These are phyloP conservation scores for Russula ochroleuca DNA, from an alignment of 768 basidiomycete species.

Conservation along the genomic window DNA sequence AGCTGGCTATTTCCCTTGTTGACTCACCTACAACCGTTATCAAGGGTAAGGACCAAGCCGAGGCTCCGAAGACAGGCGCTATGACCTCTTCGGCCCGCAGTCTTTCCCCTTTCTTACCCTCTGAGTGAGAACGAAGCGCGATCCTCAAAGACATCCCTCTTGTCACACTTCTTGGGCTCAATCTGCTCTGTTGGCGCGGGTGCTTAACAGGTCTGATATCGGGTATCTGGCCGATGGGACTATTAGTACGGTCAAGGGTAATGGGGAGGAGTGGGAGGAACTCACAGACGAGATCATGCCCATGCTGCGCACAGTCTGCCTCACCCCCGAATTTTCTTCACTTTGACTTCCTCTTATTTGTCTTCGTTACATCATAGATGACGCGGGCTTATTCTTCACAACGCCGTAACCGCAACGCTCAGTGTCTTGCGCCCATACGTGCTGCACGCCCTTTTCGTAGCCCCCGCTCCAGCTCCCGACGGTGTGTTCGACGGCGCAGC, in stretches of 20 bases:
- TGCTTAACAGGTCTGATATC: constrained; percentile 33
- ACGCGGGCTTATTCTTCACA: constrained; percentile 88
- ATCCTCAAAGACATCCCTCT: constrained; percentile 61
- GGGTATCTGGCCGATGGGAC: constrained; percentile 58
- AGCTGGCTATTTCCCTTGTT: too few species aligned
- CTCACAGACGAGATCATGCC: constrained; percentile 93
- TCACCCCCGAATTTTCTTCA: constrained; percentile 38
- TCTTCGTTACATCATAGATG: constrained; percentile 52
- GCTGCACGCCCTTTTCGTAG: constrained; percentile 73
- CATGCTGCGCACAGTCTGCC: constrained; percentile 83
- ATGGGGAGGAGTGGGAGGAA: constrained; percentile 93
- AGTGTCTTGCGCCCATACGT: constrained; percentile 71
- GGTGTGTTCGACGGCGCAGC: constrained; percentile 35
- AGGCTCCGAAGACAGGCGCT: too few species aligned
- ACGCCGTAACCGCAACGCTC: constrained; percentile 74
- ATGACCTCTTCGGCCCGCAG: too few species aligned
- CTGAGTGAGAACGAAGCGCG: too few species aligned
- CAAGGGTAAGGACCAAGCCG: too few species aligned
- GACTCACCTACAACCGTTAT: too few species aligned
- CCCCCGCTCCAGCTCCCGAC: constrained; percentile 54
- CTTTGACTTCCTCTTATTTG: constrained; percentile 8
- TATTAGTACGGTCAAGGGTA: constrained; percentile 78
- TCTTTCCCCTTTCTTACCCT: too few species aligned
- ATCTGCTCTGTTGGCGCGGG: constrained; percentile 56
- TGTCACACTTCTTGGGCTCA: constrained; percentile 79